Evolutionary conservation across 2,329 filamentous ascomycete genomes (phyloP), one percentile per base, ranked within the genome.

Genomic region (Clarireedia monteithiana): DNA sequence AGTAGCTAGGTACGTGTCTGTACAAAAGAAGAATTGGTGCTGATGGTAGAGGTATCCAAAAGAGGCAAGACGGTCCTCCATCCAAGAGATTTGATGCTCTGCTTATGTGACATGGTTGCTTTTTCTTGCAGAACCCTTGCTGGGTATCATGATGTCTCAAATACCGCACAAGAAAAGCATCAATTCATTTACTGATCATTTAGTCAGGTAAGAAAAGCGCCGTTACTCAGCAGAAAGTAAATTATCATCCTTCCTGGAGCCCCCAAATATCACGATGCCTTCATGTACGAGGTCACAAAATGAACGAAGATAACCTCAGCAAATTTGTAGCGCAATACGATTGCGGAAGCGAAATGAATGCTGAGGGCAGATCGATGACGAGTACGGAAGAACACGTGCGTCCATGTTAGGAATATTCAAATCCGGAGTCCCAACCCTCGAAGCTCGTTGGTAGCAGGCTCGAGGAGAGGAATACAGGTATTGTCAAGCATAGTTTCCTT

Each of bases 81-180:
- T 17, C 15, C 15, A 20, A 20, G 6, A 47, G 26, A 24, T 47
- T 27, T 26, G 23, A 44, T 44, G 40, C 24, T 26, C 44, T 47
- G 44, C 44, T 47, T 47, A 47, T 24, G 24, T 47, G 20, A 44
- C 40, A 44, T 44, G 20, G 27, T 20, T 24, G 26, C 46, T 34
- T 30, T 36, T 54, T 53, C 46, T 49, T 50, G 17, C 36, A 44
- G 45, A 50, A 55, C 17, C 40, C 23, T 44, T 34, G 30, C 9
- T 34, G 9, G 40, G 23, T 20, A 44, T 44, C 6, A 44, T 44
- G 40, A 44, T 55, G 52, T 55, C 52, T 55, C 39, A 55, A 55
- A 50, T 38, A 26, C 39, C 23, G 38, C 20, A 48, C 50, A 27
- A 47, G 34, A 48, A 54, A 54, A 48, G 44, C 30, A 42, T 40